phyloP scores from a whole-genome alignment of 2,329 filamentous ascomycete genomes.

The Lomentospora prolificans region DNA sequence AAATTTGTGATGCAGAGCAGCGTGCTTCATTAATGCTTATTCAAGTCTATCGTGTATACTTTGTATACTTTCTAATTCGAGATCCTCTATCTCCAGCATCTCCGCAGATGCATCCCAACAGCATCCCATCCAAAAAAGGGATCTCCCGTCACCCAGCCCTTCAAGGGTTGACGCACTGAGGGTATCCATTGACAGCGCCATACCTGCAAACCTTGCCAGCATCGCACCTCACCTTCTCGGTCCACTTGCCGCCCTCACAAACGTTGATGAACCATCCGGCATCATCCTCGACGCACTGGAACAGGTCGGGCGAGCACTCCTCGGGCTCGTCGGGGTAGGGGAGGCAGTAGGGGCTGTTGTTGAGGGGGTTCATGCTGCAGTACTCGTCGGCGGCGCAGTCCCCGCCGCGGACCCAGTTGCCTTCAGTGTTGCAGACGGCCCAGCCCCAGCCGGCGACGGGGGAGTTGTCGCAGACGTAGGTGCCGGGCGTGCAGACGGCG shows the following conservation, averaged over 20 bases:
- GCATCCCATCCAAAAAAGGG: too few relatives aligned
- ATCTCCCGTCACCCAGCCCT: background rate
- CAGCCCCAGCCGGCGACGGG: conserved; percentile 3
- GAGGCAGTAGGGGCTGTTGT: conserved; percentile 11
- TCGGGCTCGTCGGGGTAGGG: background rate
- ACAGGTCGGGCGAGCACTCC: conserved; percentile 6
- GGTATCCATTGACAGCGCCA: conserved; percentile 8
- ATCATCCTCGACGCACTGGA: conserved; percentile 7
- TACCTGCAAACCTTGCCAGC: conserved; percentile 9
- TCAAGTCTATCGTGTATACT: background rate
- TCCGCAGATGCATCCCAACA: too few relatives aligned
- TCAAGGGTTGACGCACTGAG: conserved; percentile 8
- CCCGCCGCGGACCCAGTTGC: conserved; percentile 6
- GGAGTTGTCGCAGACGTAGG: conserved; percentile 4
- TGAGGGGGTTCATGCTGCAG: conserved; percentile 11
- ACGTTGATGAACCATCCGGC: conserved; percentile 9
- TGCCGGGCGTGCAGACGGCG: conserved; percentile 5
- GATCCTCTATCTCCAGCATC: background rate
- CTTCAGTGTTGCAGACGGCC: conserved; percentile 5
- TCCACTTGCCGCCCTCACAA: conserved; percentile 7
- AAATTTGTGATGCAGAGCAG: background rate
- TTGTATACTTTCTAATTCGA: background rate
- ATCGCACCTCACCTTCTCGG: background rate
- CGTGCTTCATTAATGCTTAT: background rate
- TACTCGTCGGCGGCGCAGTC: conserved; percentile 6